Percentiles rank a stretch among this genome's conserved stretches.
Evolutionary conservation across 2,329 filamentous ascomycete species (phyloP).

Genomic region (Botrytis sinoallii): DNA sequence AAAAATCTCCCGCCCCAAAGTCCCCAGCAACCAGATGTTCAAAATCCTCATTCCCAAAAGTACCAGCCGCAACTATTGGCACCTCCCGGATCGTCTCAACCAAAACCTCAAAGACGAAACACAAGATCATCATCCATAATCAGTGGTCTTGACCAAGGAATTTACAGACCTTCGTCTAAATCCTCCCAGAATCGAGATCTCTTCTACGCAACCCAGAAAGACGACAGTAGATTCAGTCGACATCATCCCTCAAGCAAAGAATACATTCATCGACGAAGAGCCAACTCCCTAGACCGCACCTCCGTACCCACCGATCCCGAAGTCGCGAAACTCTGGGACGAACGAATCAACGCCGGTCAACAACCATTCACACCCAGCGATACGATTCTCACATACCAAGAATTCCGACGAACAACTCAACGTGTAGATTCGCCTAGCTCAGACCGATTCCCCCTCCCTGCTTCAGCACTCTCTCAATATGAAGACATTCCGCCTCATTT

Average conservation of each 20-base stretch:
- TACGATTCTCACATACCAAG: not conserved
- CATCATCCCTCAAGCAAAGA: not conserved
- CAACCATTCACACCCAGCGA: not conserved
- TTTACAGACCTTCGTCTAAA: not conserved
- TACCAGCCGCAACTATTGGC: not conserved
- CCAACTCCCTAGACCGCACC: not conserved
- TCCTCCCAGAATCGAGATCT: not conserved
- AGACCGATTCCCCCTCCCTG: not conserved
- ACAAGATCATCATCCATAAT: not conserved
- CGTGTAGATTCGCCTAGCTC: not conserved
- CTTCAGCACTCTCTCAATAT: not conserved
- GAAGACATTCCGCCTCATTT: not conserved
- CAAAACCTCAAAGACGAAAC: not conserved
- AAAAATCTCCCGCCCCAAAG: not conserved
- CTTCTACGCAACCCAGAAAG: conserved; percentile 7
- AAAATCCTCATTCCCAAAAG: not conserved
- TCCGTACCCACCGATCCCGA: not conserved
- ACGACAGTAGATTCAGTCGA: not conserved
- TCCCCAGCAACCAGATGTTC: not conserved
- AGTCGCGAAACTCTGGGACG: not conserved
- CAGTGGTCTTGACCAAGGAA: not conserved
- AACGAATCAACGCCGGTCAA: not conserved
- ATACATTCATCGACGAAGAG: not conserved
- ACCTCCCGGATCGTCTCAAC: not conserved
- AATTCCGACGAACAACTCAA: not conserved